Percentiles rank a stretch among this genome's conserved stretches.
These are phyloP conservation scores for Fagopyrum esculentum DNA, from an alignment of 148 eudicot species.

Conservation along the genomic window DNA sequence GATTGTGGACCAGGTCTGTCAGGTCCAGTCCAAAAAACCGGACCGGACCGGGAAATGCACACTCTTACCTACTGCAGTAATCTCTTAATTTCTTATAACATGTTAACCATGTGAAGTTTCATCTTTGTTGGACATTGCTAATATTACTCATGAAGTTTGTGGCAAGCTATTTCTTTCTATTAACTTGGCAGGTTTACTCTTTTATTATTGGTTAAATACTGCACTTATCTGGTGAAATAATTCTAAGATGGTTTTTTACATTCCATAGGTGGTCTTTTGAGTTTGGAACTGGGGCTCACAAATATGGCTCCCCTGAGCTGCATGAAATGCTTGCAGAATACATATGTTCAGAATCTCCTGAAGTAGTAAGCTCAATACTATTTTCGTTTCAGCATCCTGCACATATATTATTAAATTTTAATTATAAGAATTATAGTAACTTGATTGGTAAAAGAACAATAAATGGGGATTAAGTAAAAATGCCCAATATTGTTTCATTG, in stretches of 20 bases:
- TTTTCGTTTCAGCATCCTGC: too few relatives aligned
- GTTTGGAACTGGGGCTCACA: conserved; percentile 70
- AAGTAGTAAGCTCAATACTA: conserved; percentile 48
- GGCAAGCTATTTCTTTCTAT: not conserved
- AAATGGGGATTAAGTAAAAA: too few relatives aligned
- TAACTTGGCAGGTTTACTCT: not conserved
- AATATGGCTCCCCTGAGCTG: conserved; percentile 67
- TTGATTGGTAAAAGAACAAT: too few relatives aligned
- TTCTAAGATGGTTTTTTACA: not conserved
- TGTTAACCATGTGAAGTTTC: not conserved
- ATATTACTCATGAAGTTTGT: not conserved
- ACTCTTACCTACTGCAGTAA: not conserved
- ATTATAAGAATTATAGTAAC: too few relatives aligned
- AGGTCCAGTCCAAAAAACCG: too few relatives aligned
- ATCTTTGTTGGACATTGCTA: not conserved
- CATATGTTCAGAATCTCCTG: conserved; percentile 83
- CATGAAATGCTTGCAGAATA: conserved; percentile 95
- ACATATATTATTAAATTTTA: too few relatives aligned
- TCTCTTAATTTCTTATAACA: not conserved
- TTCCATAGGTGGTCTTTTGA: conserved; percentile 78
- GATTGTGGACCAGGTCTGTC: too few relatives aligned
- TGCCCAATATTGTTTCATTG: too few relatives aligned
- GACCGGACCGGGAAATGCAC: too few relatives aligned
- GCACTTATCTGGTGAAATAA: not conserved
- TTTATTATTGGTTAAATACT: not conserved